Percentiles rank a stretch among this genome's conserved stretches.
phyloP scores from a whole-genome alignment of 306 rosid genomes.

The Chamaecrista fasciculata region DNA sequence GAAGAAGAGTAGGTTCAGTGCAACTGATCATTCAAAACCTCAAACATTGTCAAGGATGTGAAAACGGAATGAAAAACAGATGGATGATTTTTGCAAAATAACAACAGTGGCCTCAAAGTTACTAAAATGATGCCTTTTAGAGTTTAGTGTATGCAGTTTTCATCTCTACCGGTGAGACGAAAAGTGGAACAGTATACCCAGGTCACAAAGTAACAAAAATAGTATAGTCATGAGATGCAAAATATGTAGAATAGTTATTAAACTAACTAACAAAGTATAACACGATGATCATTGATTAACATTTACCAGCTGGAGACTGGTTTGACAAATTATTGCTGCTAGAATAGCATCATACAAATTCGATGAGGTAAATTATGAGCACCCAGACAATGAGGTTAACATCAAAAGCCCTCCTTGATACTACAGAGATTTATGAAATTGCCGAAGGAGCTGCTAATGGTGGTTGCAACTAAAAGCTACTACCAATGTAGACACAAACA shows the following conservation, averaged over 20 bases:
- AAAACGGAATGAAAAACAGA: not conserved
- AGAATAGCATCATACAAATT: slow-evolving; percentile 2
- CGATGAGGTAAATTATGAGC: slow-evolving; percentile 12
- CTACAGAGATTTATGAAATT: not conserved
- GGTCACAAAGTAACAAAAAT: slow-evolving; percentile 11
- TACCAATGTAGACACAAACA: too few relatives aligned
- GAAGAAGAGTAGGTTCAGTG: not conserved
- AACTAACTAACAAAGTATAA: too few relatives aligned
- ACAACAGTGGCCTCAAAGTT: not conserved
- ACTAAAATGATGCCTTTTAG: not conserved
- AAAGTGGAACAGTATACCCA: not conserved
- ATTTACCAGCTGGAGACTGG: not conserved
- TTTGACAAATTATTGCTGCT: not conserved
- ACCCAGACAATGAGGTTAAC: slow-evolving; percentile 15
- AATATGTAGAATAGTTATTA: slow-evolving; percentile 1
- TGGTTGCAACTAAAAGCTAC: slow-evolving; percentile 17
- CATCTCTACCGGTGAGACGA: not conserved
- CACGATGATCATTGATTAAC: not conserved
- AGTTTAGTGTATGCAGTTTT: not conserved
- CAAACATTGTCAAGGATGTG: not conserved
- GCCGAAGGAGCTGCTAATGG: not conserved
- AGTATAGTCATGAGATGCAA: not conserved
- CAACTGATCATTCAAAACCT: not conserved
- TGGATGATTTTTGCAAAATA: not conserved
- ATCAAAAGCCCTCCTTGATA: slow-evolving; percentile 5